These are phyloP conservation scores for Strobilomyces echinocephalus DNA, from an alignment of 768 basidiomycete species.

Conservation along the genomic window DNA sequence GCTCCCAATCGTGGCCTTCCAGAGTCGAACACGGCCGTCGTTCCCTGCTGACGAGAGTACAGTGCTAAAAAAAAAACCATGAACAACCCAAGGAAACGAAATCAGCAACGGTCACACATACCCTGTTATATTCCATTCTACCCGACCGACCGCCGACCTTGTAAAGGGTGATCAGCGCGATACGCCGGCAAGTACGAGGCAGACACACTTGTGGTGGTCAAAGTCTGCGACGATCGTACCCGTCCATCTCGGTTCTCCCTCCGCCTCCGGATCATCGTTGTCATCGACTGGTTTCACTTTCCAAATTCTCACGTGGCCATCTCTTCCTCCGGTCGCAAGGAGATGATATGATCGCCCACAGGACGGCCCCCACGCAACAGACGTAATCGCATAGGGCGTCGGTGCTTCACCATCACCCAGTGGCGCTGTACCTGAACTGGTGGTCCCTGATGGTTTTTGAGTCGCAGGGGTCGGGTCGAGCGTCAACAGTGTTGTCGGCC, in stretches of 20 bases:
- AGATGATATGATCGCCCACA: constrained; percentile 94
- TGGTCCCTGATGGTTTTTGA: constrained; percentile 18
- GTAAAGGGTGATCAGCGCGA: constrained; percentile 6
- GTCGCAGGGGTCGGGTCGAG: constrained; percentile 37
- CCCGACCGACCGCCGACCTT: constrained; percentile 75
- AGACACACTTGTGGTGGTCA: constrained; percentile 69
- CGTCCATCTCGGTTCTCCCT: constrained; percentile 55
- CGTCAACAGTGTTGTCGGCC: constrained; percentile 62
- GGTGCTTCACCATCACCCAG: constrained; percentile 33
- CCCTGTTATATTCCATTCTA: constrained; percentile 95
- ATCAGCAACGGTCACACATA: constrained; percentile 41
- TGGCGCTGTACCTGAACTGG: constrained; percentile 14
- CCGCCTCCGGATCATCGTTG: constrained; percentile 39
- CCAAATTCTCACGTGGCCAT: constrained; percentile 90
- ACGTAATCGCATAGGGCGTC: constrained; percentile 63
- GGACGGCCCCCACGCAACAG: constrained; percentile 89
- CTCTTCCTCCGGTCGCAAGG: constrained; percentile 83
- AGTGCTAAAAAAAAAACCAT: constrained; percentile 46
- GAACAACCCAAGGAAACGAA: not conserved
- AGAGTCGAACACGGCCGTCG: constrained; percentile 74
- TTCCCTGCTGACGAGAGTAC: constrained; percentile 81
- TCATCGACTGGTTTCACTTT: constrained; percentile 61
- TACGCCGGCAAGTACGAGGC: not conserved
- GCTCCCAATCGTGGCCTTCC: constrained; percentile 79
- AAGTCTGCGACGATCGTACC: constrained; percentile 80